A percentile compares a stretch with the other conserved stretches of the same genome.
These are phyloP conservation scores for Closterium sp. DNA, from an alignment of 139 green algal species.

Conservation along the genomic window DNA sequence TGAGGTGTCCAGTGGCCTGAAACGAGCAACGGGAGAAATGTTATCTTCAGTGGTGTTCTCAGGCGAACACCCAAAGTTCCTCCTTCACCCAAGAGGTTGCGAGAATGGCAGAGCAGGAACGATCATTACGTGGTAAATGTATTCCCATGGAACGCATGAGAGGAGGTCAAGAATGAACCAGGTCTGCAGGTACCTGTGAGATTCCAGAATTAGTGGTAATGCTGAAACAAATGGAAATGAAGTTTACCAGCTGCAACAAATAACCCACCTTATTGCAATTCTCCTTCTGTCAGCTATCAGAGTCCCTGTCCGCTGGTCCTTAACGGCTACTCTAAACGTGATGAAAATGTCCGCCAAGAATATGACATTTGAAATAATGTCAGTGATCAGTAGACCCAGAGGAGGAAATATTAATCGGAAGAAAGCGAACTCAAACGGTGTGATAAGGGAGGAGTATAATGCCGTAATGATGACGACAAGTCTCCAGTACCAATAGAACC, in stretches of 20 bases:
- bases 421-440: constrained; percentile 34
- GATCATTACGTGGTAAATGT: background rate
- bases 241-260: background rate
- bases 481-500: background rate
- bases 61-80: background rate
- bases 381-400: background rate
- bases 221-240: background rate
- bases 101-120: background rate
- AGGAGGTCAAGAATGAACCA: constrained; percentile 27
- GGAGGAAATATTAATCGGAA: background rate
- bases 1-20: background rate
- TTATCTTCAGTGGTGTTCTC: background rate
- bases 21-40: background rate
- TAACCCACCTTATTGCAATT: constrained; percentile 15
- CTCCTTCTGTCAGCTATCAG: constrained; percentile 5
- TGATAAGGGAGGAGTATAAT: constrained; percentile 22
- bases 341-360: constrained; percentile 28
- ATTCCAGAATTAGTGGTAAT: background rate
- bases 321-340: constrained; percentile 27
- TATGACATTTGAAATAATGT: constrained; percentile 21
- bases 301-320: constrained; percentile 1
- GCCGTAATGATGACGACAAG: constrained; percentile 9
- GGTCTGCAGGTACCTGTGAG: constrained; percentile 9
- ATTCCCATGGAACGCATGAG: constrained; percentile 27
- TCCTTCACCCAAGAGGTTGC: background rate